Base-by-base conservation (phyloP, 139 green algal genomes). In the Bryopsis sp. region DNA sequence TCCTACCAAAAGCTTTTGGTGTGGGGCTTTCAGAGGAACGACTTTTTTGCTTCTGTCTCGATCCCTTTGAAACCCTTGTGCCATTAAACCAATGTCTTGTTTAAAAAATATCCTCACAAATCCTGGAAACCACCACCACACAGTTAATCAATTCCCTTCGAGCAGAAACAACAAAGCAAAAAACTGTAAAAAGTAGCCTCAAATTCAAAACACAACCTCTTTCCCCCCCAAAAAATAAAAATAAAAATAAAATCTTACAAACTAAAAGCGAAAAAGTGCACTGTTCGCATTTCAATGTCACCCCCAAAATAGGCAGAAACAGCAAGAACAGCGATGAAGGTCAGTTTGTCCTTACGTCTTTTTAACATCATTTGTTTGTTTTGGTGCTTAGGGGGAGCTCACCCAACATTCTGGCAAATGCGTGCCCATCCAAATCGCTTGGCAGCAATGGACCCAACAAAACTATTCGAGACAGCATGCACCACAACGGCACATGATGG, bases 401-500 rank as follows among this genome's bases (percentile, higher is more conserved):
- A 81, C 74, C 70, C 7, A 72, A 37, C 47, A 78, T 54, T 28
- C 61, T n/a, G 15, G 85, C 47, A 68, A 94, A 90, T 24, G 72
- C 81, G 22, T 34, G 66, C 1, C 78, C 78, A 68, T 94, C 80
- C 22, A 94, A 26, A 64, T 94, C 88, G 15, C 81, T 47, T 6
- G 80, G 76, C 15, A 82, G 87, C 15, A 94, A 81, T 2, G 88
- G 88, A 0, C 79, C 86, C 28, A 92, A 77, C 35, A 94, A 74
- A 32, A 90, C 74, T 2, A 71, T 82, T 7, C 78, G 69, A 0
- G 88, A 83, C 5, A 76, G 62, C 7, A 82, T 78, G 67, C 88
- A 94, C 37, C 73, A 74, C 11, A 43, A 50, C 1, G 87, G 87
- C 33, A 94, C 81, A 64, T 94, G 80, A 3, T 58, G 28, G 35